A percentile compares a stretch with the other conserved stretches of the same genome.
phyloP scores from a whole-genome alignment of 441 rosid species.

The Euphorbia celastroides region DNA sequence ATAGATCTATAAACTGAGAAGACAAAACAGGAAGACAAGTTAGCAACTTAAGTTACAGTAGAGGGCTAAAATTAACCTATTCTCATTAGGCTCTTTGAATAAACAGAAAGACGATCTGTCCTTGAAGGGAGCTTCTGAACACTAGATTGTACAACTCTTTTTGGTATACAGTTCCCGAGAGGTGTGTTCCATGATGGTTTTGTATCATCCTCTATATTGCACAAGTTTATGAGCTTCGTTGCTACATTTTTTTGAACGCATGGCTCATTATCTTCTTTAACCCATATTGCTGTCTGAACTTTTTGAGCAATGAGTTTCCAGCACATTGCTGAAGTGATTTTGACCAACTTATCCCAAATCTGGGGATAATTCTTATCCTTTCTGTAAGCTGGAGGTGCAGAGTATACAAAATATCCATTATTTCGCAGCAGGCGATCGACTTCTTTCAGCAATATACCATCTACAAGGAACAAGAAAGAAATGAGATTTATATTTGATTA shows the following conservation, averaged over 20 bases:
- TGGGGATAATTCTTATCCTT: constrained; percentile 71
- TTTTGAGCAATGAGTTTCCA: constrained; percentile 85
- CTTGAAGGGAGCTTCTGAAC: constrained; percentile 49
- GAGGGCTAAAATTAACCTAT: constrained; percentile 38
- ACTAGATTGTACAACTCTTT: constrained; percentile 28
- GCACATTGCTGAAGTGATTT: constrained; percentile 75
- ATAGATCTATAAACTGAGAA: no score
- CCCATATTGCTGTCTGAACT: constrained; percentile 91
- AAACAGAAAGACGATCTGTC: constrained; percentile 55
- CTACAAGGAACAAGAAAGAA: constrained; percentile 34
- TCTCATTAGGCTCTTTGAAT: constrained; percentile 48
- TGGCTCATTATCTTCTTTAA: constrained; percentile 51
- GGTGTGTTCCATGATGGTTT: constrained; percentile 73
- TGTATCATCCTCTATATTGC: constrained; percentile 50
- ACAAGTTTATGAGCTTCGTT: constrained; percentile 47
- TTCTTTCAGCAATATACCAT: constrained; percentile 91
- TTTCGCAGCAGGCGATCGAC: constrained; percentile 69
- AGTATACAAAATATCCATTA: constrained; percentile 84
- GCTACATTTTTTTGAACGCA: constrained; percentile 60
- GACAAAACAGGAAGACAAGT: background rate
- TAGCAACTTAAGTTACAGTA: background rate
- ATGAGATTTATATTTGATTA: background rate
- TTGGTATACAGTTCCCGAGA: constrained; percentile 53
- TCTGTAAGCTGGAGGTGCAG: constrained; percentile 87
- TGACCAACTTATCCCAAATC: constrained; percentile 77